Conservation (phyloP, 2,329 filamentous ascomycete species). For the Penicillium sp. region DNA sequence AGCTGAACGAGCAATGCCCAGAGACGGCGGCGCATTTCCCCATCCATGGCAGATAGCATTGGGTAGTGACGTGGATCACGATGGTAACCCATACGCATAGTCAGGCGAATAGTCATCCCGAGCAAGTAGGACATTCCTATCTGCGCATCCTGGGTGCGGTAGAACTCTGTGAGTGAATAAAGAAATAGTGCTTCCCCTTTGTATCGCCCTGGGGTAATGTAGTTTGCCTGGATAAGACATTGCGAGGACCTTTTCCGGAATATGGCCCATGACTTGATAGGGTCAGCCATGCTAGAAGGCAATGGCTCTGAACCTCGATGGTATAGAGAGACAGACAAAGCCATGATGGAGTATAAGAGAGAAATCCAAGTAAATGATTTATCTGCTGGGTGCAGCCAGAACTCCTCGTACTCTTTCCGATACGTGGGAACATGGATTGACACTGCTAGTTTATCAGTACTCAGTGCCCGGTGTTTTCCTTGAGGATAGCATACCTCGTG, state of each 20-base stretch:
- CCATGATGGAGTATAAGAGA: slow-evolving; percentile 30
- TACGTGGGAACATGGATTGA: slow-evolving; percentile 33
- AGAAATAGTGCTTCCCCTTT: slow-evolving; percentile 34
- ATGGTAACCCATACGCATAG: slow-evolving; percentile 62
- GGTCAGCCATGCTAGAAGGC: slow-evolving; percentile 16
- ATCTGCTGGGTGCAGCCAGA: slow-evolving; percentile 29
- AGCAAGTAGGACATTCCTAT: slow-evolving; percentile 56
- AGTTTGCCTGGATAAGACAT: slow-evolving; percentile 35
- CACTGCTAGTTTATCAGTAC: slow-evolving; percentile 15
- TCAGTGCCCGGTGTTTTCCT: background rate
- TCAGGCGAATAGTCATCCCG: slow-evolving; percentile 56
- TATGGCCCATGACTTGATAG: slow-evolving; percentile 35
- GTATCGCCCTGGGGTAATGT: slow-evolving; percentile 31
- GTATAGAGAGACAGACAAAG: slow-evolving; percentile 27
- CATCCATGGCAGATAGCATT: slow-evolving; percentile 54
- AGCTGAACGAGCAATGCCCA: slow-evolving; percentile 51
- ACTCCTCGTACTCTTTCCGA: slow-evolving; percentile 33
- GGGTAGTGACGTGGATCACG: slow-evolving; percentile 56
- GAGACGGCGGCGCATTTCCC: slow-evolving; percentile 50
- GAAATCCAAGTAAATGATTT: slow-evolving; percentile 32
- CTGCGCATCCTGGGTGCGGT: slow-evolving; percentile 36
- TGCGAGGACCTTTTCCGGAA: slow-evolving; percentile 48
- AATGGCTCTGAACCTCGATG: slow-evolving; percentile 25
- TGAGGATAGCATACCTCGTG: slow-evolving; percentile 22
- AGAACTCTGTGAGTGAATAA: slow-evolving; percentile 31